These are phyloP conservation scores for Phellinidium pouzarii DNA, from an alignment of 1,284 basidiomycete genomes.

Conservation along the genomic window DNA sequence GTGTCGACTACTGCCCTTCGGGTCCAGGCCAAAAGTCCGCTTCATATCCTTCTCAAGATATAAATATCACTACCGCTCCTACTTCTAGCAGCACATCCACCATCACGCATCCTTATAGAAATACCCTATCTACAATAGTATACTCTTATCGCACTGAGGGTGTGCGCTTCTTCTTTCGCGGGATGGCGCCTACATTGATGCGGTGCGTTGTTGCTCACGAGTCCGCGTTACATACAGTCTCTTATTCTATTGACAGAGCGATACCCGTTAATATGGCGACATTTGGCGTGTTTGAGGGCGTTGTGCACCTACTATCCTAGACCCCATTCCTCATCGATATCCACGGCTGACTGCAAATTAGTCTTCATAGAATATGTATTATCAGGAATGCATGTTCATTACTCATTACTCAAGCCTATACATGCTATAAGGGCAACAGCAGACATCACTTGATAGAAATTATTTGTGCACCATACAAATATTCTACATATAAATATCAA, in stretches of 20 bases:
- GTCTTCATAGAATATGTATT: background rate
- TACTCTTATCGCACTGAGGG: conserved; percentile 65
- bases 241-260: conserved; percentile 26
- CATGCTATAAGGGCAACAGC: no score
- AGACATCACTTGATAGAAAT: no score
- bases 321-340: background rate
- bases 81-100: conserved; percentile 12
- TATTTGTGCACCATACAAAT: no score
- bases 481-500: no score
- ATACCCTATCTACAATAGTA: conserved; percentile 47
- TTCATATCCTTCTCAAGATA: no score
- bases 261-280: conserved; percentile 54
- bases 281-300: conserved; percentile 45
- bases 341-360: background rate
- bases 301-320: conserved; percentile 34
- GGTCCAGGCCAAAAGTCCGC: no score
- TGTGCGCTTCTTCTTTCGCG: conserved; percentile 61
- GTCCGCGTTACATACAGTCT: background rate
- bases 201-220: conserved; percentile 40
- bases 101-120: conserved; percentile 55
- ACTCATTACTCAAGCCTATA: no score
- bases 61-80: no score
- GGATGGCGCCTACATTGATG: conserved; percentile 72
- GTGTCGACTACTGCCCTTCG: conserved; percentile 23
- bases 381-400: no score